These are phyloP conservation scores for Didymellaceae sp. DNA, from an alignment of 2,329 filamentous ascomycete species.

Conservation along the genomic window DNA sequence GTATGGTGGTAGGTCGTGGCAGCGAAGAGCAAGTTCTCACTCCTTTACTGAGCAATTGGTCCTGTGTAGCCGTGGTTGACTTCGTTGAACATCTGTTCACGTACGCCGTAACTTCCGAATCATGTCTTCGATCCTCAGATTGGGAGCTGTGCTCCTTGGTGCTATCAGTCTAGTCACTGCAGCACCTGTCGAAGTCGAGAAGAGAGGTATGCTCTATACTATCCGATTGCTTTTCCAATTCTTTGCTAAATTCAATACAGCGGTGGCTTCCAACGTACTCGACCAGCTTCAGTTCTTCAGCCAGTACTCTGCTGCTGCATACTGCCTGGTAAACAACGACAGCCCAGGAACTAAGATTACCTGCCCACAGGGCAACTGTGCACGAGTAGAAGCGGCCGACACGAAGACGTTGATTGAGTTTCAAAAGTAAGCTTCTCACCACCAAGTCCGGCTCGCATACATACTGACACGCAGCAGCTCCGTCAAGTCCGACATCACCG, in stretches of 20 bases:
- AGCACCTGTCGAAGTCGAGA: conserved; percentile 34
- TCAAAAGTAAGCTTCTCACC: conserved; percentile 49
- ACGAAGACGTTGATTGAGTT: conserved; percentile 58
- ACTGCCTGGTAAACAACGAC: conserved; percentile 59
- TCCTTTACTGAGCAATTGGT: background rate
- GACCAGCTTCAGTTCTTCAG: conserved; percentile 55
- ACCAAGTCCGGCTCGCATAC: background rate
- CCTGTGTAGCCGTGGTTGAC: conserved; percentile 1
- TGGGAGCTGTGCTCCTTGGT: conserved; percentile 29
- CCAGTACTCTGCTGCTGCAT: conserved; percentile 61
- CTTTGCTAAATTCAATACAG: conserved; percentile 22
- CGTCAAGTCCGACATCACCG: conserved; percentile 52
- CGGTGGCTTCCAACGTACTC: conserved; percentile 51
- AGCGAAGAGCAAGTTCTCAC: background rate
- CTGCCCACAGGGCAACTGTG: conserved; percentile 57
- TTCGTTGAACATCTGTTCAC: conserved; percentile 1
- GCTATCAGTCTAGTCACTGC: conserved; percentile 32
- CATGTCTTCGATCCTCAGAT: conserved; percentile 26
- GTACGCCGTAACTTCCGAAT: conserved; percentile 1
- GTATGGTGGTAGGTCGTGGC: conserved; percentile 5
- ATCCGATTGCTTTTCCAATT: background rate
- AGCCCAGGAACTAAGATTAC: conserved; percentile 52
- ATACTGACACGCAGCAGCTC: conserved; percentile 27
- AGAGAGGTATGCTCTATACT: conserved; percentile 32
- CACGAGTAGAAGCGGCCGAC: conserved; percentile 54